Evolutionary conservation across 257 asterid species (phyloP).

Genomic region (Solanum appendiculatum): DNA sequence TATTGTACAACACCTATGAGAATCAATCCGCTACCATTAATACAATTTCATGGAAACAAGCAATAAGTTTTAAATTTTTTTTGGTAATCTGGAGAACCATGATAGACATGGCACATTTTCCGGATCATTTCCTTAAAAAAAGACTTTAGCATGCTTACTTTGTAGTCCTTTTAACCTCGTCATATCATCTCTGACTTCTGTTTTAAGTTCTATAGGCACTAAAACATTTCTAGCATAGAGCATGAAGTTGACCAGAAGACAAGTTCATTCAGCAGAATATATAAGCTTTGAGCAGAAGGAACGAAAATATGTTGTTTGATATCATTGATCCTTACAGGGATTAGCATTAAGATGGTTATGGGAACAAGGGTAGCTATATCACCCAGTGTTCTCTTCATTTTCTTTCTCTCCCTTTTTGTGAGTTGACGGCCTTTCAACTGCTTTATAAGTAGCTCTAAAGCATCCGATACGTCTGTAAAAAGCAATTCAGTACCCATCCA

Average conservation of each 20-base stretch:
- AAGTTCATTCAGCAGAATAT: background rate
- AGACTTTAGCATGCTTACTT: background rate
- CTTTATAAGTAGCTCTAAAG: constrained; percentile 29
- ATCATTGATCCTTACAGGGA: constrained; percentile 48
- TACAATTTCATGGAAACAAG: background rate
- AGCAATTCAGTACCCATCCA: constrained; percentile 81
- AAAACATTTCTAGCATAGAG: background rate
- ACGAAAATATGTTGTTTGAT: background rate
- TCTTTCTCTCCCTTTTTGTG: constrained; percentile 53
- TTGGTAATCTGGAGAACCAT: background rate
- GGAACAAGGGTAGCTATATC: constrained; percentile 68
- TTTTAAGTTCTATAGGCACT: background rate
- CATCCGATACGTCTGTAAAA: constrained; percentile 37
- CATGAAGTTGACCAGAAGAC: background rate
- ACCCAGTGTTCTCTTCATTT: constrained; percentile 40
- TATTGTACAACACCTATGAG: background rate
- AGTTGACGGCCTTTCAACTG: constrained; percentile 32
- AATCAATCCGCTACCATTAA: background rate
- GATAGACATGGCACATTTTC: background rate
- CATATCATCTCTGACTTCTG: too few relatives aligned
- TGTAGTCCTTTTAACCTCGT: background rate
- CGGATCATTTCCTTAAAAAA: background rate
- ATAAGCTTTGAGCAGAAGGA: background rate
- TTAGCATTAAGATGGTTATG: constrained; percentile 59
- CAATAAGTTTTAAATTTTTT: background rate